phyloP scores from a whole-genome alignment of 208 protist genomes.

The Acanthamoeba divionensis region DNA sequence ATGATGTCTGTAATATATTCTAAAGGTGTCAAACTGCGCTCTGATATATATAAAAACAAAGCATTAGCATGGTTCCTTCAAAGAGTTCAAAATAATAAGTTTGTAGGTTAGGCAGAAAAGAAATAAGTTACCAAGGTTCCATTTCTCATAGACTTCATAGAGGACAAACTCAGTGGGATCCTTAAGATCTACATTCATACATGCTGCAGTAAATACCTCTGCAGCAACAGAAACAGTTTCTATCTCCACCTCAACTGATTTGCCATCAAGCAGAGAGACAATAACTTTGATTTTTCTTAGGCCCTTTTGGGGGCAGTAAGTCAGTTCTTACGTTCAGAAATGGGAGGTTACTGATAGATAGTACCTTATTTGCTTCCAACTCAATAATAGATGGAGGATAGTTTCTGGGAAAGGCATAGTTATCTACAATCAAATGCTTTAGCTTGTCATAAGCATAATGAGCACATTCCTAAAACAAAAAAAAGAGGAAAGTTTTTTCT shows the following conservation, averaged over 20 bases:
- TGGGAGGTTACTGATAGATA: too few species aligned
- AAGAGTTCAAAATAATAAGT: too few species aligned
- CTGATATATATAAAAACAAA: background rate
- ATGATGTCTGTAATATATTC: conserved; percentile 10
- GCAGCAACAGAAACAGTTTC: background rate
- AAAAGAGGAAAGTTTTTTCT: background rate
- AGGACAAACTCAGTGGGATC: conserved; percentile 36
- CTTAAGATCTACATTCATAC: conserved; percentile 11
- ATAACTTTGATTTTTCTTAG: background rate
- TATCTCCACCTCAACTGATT: background rate
- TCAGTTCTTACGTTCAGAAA: too few species aligned
- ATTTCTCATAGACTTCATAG: conserved; percentile 1
- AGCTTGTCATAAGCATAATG: background rate
- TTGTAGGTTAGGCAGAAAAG: background rate
- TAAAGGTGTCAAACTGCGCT: background rate
- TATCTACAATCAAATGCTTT: background rate
- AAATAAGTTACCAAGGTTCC: background rate
- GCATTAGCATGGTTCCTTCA: too few species aligned
- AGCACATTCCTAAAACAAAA: background rate
- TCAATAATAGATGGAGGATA: background rate
- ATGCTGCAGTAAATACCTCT: background rate
- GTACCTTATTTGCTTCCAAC: background rate
- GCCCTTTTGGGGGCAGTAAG: background rate
- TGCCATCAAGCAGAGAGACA: background rate
- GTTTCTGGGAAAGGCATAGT: background rate